Conservation (phyloP, 192 early-diverging fungal species). For the Linnemannia elongata region DNA sequence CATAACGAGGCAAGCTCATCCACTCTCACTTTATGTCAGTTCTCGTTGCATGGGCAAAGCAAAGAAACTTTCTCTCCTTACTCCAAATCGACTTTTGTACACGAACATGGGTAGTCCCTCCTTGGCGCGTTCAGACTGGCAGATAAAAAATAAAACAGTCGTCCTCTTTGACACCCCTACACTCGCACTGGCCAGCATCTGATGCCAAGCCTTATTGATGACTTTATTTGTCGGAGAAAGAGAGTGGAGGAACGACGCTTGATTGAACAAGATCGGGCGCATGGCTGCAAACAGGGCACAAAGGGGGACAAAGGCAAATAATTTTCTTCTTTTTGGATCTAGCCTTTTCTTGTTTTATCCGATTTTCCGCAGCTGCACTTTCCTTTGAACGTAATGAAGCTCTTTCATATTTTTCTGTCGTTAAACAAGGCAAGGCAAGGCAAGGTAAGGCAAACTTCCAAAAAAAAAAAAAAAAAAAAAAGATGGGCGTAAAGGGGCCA, state of each 20-base stretch:
- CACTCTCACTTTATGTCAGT: neutral
- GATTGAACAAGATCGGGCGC: neutral
- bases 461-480: no score
- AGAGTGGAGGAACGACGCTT: neutral
- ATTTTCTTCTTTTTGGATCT: neutral
- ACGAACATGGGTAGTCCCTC: neutral
- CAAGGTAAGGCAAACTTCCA: no score
- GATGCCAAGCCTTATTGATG: neutral
- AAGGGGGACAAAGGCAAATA: no score
- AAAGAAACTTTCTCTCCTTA: neutral
- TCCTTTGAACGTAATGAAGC: neutral
- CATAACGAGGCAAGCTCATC: neutral
- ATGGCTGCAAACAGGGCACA: no score
- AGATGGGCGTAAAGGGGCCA: no score
- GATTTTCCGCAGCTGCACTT: neutral
- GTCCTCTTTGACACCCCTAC: neutral
- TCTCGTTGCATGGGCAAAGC: neutral
- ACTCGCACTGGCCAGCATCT: neutral
- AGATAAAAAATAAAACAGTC: no score
- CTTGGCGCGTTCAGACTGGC: neutral
- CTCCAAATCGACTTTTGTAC: neutral
- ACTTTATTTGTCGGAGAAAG: neutral
- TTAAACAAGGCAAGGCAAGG: no score
- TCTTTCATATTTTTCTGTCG: no score
- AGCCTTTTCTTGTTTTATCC: neutral